These are phyloP conservation scores for Irpex sp. DNA, from an alignment of 1,284 basidiomycete genomes.

Conservation along the genomic window DNA sequence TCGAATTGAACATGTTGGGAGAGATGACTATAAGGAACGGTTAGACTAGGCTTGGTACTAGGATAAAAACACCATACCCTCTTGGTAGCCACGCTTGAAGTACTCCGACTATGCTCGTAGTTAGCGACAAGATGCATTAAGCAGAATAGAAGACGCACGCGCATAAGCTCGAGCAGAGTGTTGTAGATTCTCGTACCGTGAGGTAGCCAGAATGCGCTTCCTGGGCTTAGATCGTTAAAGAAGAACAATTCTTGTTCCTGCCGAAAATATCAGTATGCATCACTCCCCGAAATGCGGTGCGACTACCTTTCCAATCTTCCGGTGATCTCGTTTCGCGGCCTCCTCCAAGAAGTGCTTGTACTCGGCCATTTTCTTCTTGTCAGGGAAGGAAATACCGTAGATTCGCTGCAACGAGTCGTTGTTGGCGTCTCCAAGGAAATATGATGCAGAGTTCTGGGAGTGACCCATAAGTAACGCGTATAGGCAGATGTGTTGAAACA, in stretches of 20 bases:
- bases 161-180: conserved; percentile 86
- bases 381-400: conserved; percentile 99
- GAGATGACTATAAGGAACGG: conserved; percentile 70
- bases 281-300: conserved; percentile 1
- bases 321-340: conserved; percentile 96
- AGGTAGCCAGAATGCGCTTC: conserved; percentile 95
- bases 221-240: conserved; percentile 96
- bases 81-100: conserved; percentile 84
- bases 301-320: conserved; percentile 85
- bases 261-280: conserved; percentile 1
- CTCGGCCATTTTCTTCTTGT: conserved; percentile 93
- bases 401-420: conserved; percentile 97
- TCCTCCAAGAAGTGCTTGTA: conserved; percentile 97
- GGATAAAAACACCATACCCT: conserved; percentile 43
- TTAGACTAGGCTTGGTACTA: not conserved
- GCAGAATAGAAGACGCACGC: conserved; percentile 47
- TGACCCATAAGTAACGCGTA: conserved; percentile 1
- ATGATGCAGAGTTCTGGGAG: conserved; percentile 90
- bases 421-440: conserved; percentile 93
- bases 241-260: conserved; percentile 97
- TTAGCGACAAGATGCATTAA: conserved; percentile 7
- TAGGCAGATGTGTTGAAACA: not conserved
- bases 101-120: conserved; percentile 59
- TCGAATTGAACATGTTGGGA: conserved; percentile 96
- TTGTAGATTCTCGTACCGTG: conserved; percentile 98